phyloP scores from a whole-genome alignment of 2,329 filamentous ascomycete genomes.

The Colletotrichum coccodes region DNA sequence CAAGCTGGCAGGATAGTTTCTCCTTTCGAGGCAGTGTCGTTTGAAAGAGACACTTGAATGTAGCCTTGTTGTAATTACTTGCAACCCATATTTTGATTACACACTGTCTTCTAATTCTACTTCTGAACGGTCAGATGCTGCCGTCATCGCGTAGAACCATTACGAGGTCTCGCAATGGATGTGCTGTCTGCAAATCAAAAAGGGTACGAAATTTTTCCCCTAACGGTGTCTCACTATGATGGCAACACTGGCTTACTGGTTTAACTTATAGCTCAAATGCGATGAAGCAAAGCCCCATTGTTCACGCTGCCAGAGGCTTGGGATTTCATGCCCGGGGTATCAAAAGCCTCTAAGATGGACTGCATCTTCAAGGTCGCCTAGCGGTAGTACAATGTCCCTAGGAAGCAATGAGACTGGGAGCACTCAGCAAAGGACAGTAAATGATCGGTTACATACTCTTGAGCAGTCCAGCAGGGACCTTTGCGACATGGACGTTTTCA shows the following conservation, averaged over 20 bases:
- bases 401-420: not conserved
- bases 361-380: not conserved
- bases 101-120: too few relatives aligned
- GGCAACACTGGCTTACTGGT: not conserved
- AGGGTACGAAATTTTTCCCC: not conserved
- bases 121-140: not conserved
- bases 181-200: conserved; percentile 24
- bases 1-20: not conserved
- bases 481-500: not conserved
- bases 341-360: conserved; percentile 7
- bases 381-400: not conserved
- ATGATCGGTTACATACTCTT: not conserved
- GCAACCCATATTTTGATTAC: not conserved
- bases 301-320: conserved; percentile 10
- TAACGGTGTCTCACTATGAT: too few relatives aligned
- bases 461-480: not conserved
- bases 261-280: conserved; percentile 1
- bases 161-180: conserved; percentile 17
- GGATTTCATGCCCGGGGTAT: conserved; percentile 9
- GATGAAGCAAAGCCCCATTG: conserved; percentile 15
- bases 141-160: conserved; percentile 4
- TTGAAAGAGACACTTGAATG: not conserved
- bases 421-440: not conserved
- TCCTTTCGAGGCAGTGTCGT: not conserved
- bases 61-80: not conserved